Conservation (phyloP, 179 eudicot species). For the Nepenthes alata region DNA sequence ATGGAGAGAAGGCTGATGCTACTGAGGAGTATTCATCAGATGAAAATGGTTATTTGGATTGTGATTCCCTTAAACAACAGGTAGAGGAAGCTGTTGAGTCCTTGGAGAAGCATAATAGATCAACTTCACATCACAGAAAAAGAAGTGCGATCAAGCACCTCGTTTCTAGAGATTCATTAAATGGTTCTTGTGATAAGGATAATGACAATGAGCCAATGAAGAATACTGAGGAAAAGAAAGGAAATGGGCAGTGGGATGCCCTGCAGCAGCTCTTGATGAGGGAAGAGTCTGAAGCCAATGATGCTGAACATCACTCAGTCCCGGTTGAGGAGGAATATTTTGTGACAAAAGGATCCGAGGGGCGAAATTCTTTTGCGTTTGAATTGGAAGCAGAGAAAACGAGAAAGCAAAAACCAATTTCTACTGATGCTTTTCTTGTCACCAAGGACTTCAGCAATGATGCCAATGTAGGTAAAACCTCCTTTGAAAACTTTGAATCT, state of each 20-base stretch:
- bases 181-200: slow-evolving; percentile 18
- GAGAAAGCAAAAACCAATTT: slow-evolving; percentile 19
- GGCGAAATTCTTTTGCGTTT: slow-evolving; percentile 21
- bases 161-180: slow-evolving; percentile 7
- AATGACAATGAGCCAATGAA: slow-evolving; percentile 12
- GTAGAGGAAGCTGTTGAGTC: slow-evolving; percentile 60
- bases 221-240: slow-evolving; percentile 22
- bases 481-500: slow-evolving; percentile 25
- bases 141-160: slow-evolving; percentile 29
- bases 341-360: slow-evolving; percentile 17
- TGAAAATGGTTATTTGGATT: slow-evolving; percentile 34
- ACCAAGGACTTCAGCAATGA: slow-evolving; percentile 24
- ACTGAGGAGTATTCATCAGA: slow-evolving; percentile 42
- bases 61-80: slow-evolving; percentile 45
- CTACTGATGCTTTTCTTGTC: slow-evolving; percentile 39
- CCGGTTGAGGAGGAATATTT: slow-evolving; percentile 23
- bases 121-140: slow-evolving; percentile 30
- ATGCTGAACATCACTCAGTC: slow-evolving; percentile 14
- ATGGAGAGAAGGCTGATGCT: slow-evolving; percentile 27
- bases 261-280: slow-evolving; percentile 59
- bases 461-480: slow-evolving; percentile 4
- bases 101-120: slow-evolving; percentile 33
- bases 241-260: slow-evolving; percentile 59
- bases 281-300: slow-evolving; percentile 33
- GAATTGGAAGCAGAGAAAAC: slow-evolving; percentile 19